phyloP scores from a whole-genome alignment of 352 stramenopile genomes.

The Pythium folliculosum region DNA sequence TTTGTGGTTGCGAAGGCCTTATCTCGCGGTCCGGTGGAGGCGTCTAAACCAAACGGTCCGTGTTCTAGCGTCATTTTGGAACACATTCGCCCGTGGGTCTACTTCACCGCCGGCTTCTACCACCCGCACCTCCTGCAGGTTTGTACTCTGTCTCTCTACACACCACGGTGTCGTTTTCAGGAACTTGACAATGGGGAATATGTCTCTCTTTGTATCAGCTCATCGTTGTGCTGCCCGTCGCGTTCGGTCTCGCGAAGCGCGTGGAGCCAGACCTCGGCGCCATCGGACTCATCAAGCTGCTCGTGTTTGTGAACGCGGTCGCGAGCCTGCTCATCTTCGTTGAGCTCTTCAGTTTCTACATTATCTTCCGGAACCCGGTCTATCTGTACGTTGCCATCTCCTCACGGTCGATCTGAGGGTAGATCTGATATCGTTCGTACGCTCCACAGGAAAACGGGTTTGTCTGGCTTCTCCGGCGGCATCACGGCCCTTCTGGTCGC shows the following conservation, averaged over 20 bases:
- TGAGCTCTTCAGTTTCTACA: constrained; percentile 81
- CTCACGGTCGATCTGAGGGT: background rate
- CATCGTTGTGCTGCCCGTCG: constrained; percentile 57
- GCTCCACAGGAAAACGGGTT: constrained; percentile 49
- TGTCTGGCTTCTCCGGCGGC: constrained; percentile 79
- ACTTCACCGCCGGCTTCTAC: constrained; percentile 85
- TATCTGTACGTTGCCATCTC: constrained; percentile 64
- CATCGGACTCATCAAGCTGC: constrained; percentile 59
- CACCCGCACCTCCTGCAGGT: constrained; percentile 80
- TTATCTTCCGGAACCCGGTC: constrained; percentile 74
- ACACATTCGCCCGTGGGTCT: constrained; percentile 87
- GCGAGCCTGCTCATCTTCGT: constrained; percentile 76
- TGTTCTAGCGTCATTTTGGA: constrained; percentile 69
- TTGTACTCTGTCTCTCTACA: background rate
- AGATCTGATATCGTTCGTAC: too few relatives aligned
- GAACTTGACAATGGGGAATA: background rate
- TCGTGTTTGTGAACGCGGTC: constrained; percentile 76
- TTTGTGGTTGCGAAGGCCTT: background rate
- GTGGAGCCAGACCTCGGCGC: constrained; percentile 76
- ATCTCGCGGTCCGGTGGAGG: too few relatives aligned
- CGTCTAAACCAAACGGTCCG: background rate
- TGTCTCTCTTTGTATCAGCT: constrained; percentile 39
- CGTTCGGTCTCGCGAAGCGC: constrained; percentile 71
- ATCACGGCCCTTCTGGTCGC: constrained; percentile 82
- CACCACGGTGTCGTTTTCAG: background rate